Evolutionary conservation across 345 rosid species (phyloP).

Genomic region (Aethionema arabicum): DNA sequence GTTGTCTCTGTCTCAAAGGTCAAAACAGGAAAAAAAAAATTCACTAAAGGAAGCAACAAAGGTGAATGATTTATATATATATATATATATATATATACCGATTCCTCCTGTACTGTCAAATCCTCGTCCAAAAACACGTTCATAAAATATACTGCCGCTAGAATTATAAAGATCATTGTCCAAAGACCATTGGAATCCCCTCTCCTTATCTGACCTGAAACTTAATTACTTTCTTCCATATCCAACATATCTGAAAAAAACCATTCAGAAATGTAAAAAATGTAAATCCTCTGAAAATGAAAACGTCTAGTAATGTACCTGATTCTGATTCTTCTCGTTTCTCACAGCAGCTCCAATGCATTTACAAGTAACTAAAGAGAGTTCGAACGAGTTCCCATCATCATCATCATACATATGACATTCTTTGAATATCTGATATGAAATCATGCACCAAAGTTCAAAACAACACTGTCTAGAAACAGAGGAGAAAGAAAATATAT

Average conservation of each 20-base stretch:
- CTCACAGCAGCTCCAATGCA: constrained; percentile 96
- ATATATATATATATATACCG: too few species aligned
- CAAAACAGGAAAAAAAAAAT: constrained; percentile 9
- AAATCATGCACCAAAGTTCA: constrained; percentile 6
- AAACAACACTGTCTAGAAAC: constrained; percentile 2
- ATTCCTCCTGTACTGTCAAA: constrained; percentile 96
- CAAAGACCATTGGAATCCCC: constrained; percentile 88
- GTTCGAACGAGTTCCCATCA: constrained; percentile 67
- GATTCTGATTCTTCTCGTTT: constrained; percentile 92
- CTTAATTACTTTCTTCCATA: constrained; percentile 75
- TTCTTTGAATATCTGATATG: constrained; percentile 76
- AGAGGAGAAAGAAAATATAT: constrained; percentile 13
- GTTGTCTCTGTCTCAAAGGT: constrained; percentile 72
- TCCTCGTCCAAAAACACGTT: constrained; percentile 90
- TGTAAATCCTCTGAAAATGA: constrained; percentile 16
- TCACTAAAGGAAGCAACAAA: background rate
- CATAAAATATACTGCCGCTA: constrained; percentile 80
- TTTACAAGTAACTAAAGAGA: constrained; percentile 79
- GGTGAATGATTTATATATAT: too few species aligned
- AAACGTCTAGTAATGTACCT: constrained; percentile 52
- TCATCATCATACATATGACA: constrained; percentile 49
- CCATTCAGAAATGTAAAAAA: constrained; percentile 14
- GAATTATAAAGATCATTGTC: constrained; percentile 72
- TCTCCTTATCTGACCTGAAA: constrained; percentile 58
- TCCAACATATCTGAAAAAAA: constrained; percentile 86